phyloP scores from a whole-genome alignment of 495 filamentous ascomycete species.

The Penicillium goetzii region DNA sequence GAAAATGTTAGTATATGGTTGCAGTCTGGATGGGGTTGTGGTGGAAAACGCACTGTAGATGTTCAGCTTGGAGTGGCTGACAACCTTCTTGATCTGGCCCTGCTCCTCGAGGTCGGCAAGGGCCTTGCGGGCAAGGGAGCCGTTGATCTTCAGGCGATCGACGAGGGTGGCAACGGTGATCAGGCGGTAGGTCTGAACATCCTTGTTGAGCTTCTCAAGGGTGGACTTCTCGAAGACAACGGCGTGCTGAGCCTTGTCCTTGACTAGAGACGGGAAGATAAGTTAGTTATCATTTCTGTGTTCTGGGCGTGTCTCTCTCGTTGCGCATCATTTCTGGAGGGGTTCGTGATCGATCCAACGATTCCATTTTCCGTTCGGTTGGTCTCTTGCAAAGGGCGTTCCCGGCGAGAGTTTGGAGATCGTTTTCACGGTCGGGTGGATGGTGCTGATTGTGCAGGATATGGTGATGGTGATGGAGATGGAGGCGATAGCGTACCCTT shows the following conservation, averaged over 20 bases:
- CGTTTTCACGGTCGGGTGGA: constrained; percentile 35
- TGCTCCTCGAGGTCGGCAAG: constrained; percentile 95
- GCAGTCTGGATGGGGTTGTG: no score
- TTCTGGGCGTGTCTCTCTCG: not conserved
- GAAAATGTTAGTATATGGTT: constrained; percentile 24
- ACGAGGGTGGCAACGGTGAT: constrained; percentile 98
- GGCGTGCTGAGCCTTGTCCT: constrained; percentile 99
- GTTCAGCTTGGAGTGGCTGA: constrained; percentile 93
- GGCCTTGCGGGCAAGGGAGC: constrained; percentile 86
- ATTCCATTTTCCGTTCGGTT: constrained; percentile 24
- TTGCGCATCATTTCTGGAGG: not conserved
- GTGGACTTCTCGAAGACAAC: constrained; percentile 73
- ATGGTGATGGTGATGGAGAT: constrained; percentile 23
- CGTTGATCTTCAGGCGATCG: constrained; percentile 99
- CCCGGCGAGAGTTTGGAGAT: constrained; percentile 25
- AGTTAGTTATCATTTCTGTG: constrained; percentile 32
- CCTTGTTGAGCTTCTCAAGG: constrained; percentile 80
- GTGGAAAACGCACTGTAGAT: constrained; percentile 77
- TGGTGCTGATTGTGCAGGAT: constrained; percentile 16
- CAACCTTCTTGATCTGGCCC: constrained; percentile 97
- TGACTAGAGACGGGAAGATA: constrained; percentile 65
- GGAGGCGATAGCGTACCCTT: constrained; percentile 69
- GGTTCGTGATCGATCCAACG: constrained; percentile 16
- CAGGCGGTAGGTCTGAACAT: constrained; percentile 99
- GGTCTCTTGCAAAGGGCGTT: constrained; percentile 17